A percentile compares a stretch with the other conserved stretches of the same genome.
phyloP scores from a whole-genome alignment of 164 flowering plant genomes.

The Nymphaea colorata region DNA sequence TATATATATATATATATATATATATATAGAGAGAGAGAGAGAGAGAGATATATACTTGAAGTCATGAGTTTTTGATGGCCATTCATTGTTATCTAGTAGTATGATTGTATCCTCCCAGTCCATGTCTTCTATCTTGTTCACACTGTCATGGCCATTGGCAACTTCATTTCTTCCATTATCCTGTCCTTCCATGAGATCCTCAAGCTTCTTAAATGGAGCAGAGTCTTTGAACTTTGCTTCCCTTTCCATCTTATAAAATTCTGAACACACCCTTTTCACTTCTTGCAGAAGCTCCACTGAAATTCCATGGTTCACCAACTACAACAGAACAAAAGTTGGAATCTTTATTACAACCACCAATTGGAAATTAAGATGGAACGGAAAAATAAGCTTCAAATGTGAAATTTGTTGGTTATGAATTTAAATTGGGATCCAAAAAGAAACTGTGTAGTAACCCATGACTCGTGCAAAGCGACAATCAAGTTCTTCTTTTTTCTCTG shows the following conservation, averaged over 20 bases:
- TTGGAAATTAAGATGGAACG: background rate
- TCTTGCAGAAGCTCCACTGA: conserved; percentile 65
- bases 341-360: background rate
- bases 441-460: too few species aligned
- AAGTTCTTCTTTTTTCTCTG: too few species aligned
- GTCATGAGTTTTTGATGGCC: conserved; percentile 41
- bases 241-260: conserved; percentile 58
- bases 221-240: conserved; percentile 54
- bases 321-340: conserved; percentile 2
- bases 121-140: conserved; percentile 2
- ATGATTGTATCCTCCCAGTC: conserved; percentile 91
- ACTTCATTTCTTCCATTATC: conserved; percentile 1
- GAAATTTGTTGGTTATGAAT: too few species aligned
- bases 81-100: conserved; percentile 46
- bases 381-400: background rate
- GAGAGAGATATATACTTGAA: conserved; percentile 47
- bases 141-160: conserved; percentile 25
- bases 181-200: conserved; percentile 21
- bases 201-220: conserved; percentile 28
- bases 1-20: background rate
- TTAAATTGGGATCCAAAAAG: too few species aligned
- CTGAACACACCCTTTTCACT: conserved; percentile 62
- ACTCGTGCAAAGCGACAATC: too few species aligned
- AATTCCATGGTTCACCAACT: conserved; percentile 92
- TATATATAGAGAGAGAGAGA: too few species aligned